Conservation (phyloP, 139 green algal genomes). For the Chlamydomonas sphaeroides region DNA sequence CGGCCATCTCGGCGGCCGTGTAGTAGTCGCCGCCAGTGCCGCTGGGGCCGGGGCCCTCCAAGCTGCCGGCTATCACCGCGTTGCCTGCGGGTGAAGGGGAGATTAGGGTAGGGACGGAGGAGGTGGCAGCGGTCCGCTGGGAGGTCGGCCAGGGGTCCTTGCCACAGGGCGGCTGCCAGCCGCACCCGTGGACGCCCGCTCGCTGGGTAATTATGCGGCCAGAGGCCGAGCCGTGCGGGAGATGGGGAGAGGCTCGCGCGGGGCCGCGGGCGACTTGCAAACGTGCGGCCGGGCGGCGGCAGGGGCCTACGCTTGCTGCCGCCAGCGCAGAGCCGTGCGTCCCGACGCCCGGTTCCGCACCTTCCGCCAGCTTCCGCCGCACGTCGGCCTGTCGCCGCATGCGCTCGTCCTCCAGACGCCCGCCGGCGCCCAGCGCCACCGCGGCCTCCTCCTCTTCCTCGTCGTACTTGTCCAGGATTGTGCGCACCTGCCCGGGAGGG, state of each 20-base stretch:
- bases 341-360: too few species aligned
- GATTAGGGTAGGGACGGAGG: background rate
- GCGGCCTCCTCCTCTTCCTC: constrained; percentile 81
- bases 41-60: background rate
- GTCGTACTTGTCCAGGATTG: constrained; percentile 51
- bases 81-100: constrained; percentile 7
- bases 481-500: constrained; percentile 34
- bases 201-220: too few species aligned
- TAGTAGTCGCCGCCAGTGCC: constrained; percentile 71
- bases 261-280: too few species aligned
- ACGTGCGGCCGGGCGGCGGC: too few species aligned
- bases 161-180: too few species aligned
- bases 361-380: constrained; percentile 64
- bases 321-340: too few species aligned
- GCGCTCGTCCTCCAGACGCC: constrained; percentile 38
- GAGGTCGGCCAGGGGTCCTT: too few species aligned
- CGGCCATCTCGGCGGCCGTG: constrained; percentile 74
- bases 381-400: constrained; percentile 69
- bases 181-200: too few species aligned
- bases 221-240: too few species aligned
- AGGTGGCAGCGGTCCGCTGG: too few species aligned
- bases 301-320: too few species aligned
- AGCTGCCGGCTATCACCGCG: background rate
- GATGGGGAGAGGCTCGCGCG: too few species aligned
- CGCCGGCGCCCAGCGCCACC: constrained; percentile 61